Evolutionary conservation across 495 filamentous ascomycete genomes (phyloP), one percentile per base, ranked within the genome.

Genomic region (Hypoxylon fragiforme): DNA sequence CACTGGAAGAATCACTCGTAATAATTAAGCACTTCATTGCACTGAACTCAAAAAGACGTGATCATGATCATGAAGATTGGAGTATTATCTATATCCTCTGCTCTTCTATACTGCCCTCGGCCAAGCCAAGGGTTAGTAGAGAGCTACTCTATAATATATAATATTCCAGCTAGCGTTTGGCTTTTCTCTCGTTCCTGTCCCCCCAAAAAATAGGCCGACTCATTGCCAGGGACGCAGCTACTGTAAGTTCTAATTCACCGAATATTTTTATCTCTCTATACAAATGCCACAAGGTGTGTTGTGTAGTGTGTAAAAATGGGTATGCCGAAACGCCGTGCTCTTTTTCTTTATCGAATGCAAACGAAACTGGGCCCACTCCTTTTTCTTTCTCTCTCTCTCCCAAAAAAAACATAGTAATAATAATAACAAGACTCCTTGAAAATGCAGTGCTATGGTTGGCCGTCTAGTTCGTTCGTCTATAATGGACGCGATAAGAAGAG

Each of bases 261-360:
- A n/a, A n/a, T n/a, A n/a, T n/a, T n/a, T n/a, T n/a, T n/a, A n/a
- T 38, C 47, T 41, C 45, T 63, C 60, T 66, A 63, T 60, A n/a
- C 40, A 66, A 52, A n/a, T n/a, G n/a, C n/a, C n/a, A n/a, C n/a
- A n/a, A n/a, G n/a, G n/a, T n/a, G n/a, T n/a, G n/a, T n/a, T n/a
- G n/a, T n/a, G n/a, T n/a, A n/a, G n/a, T 35, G 30, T 54, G 61
- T 4, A 22, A 42, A 36, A n/a, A 5, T 61, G 60, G 57, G 57
- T 67, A 64, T 67, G 49, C 65, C 65, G 49, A 57, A 68, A 68
- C 65, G 65, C 65, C 65, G 57, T 68, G 65, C 65, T 62, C 63
- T 68, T 57, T 44, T 39, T 42, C n/a, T n/a, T n/a, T n/a, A n/a
- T n/a, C n/a, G n/a, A n/a, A 26, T 51, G 46, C 21, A 8, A 50